Evolutionary conservation across 2,329 filamentous ascomycete genomes (phyloP).

Genomic region (Colletotrichum navitas): DNA sequence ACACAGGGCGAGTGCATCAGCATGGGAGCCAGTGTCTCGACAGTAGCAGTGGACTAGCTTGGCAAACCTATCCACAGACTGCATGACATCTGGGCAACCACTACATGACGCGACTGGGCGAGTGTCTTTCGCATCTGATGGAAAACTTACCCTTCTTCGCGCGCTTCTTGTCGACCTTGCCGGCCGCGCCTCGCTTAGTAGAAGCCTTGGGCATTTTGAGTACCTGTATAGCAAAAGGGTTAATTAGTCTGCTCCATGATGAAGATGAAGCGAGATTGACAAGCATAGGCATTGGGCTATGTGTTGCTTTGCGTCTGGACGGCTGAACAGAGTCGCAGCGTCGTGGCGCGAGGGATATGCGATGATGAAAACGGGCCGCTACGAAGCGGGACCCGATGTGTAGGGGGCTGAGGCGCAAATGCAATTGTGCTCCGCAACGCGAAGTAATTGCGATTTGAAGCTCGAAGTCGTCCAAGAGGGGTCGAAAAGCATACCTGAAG

Average conservation of each 20-base stretch:
- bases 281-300: conserved; percentile 6
- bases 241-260: conserved; percentile 44
- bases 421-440: conserved; percentile 54
- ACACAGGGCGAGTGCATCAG: neutral
- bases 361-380: conserved; percentile 10
- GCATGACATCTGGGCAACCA: neutral
- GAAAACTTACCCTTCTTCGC: conserved; percentile 69
- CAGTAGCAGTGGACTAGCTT: neutral
- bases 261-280: conserved; percentile 8
- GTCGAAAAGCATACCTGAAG: conserved; percentile 53
- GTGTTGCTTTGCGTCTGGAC: neutral
- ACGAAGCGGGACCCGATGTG: conserved; percentile 44
- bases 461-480: conserved; percentile 47
- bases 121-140: neutral
- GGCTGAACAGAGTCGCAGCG: neutral
- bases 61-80: neutral
- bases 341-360: neutral
- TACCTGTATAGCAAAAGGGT: conserved; percentile 46
- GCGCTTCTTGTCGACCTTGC: conserved; percentile 68
- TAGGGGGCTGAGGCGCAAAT: conserved; percentile 49
- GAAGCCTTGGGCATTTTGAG: conserved; percentile 71
- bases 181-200: conserved; percentile 63
- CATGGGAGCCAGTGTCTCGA: neutral
- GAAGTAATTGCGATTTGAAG: conserved; percentile 53
- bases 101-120: neutral